Base-by-base conservation (phyloP, 108 stramenopile species). In the Nitzschia sp. region DNA sequence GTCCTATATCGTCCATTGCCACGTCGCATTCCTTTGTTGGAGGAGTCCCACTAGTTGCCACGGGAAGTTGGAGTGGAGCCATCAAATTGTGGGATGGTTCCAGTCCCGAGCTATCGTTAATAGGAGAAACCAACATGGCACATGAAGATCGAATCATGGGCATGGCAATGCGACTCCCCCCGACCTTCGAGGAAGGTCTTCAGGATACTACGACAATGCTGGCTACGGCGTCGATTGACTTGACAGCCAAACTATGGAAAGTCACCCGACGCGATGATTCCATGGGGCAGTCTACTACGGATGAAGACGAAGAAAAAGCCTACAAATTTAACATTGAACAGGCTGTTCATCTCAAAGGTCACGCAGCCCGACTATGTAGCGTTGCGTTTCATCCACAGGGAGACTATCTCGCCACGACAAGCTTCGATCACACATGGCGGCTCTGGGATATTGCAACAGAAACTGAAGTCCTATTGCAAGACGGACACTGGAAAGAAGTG, bases 391-490 rank as follows among this genome's bases (percentile, higher is more conserved):
- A 99, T 76, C 98, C 99, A 1, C 35, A 74, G 36, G 95, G 97
- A 38, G 64, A 74, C 26, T 82, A 84, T 74, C 82, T 98, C 2
- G 99, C 88, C 21, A 98, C 97, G 1, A 95, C 97, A 8, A 92
- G 94, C 67, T 97, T 91, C 57, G 99, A 99, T 74, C 93, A 95
- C 71, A 97, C 98, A 3, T 99, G 99, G 99, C 75, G 99, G 42
- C 87, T 99, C 21, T 99, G 97, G 98, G 98, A 99, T 76, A 85
- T 95, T 1, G 96, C 96, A 74, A 95, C 93, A 24, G 91, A 93
- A 18, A 67, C 80, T 26, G 83, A 94, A 34, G 46, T 99, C n/a
- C 76, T 98, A 17, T 65, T 99, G 55, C 99, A 99, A 72, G 96
- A 97, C 80, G 99, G 99, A 2, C 99, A 98, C 71, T 80, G 77